These are phyloP conservation scores for Isatis lusitanica DNA, from an alignment of 441 rosid genomes.

Conservation along the genomic window DNA sequence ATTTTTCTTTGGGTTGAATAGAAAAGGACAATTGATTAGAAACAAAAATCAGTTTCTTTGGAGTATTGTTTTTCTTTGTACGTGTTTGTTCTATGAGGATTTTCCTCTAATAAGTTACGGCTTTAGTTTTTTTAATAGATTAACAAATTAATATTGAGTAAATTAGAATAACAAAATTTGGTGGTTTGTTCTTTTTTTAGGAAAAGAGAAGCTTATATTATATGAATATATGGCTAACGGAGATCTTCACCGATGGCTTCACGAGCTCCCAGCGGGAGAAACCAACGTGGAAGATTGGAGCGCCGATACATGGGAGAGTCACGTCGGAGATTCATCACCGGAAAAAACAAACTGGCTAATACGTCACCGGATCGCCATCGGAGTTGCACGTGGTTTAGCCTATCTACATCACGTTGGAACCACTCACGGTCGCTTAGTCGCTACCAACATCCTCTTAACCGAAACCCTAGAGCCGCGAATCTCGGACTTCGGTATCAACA, in stretches of 20 bases:
- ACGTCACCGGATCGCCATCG: slow-evolving; percentile 80
- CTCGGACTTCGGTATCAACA: slow-evolving; percentile 64
- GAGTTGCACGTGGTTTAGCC: slow-evolving; percentile 84
- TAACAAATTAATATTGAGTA: not conserved
- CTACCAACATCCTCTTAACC: slow-evolving; percentile 73
- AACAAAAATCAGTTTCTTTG: not conserved
- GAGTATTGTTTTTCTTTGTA: not conserved
- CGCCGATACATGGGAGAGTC: slow-evolving; percentile 83
- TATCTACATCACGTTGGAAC: slow-evolving; percentile 86
- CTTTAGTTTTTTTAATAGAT: not conserved
- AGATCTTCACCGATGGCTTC: slow-evolving; percentile 86
- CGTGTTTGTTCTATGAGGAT: not conserved
- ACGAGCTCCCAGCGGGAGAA: slow-evolving; percentile 83
- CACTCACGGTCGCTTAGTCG: slow-evolving; percentile 73
- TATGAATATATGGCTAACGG: slow-evolving; percentile 87
- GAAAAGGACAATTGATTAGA: not conserved
- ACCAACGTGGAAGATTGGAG: slow-evolving; percentile 95
- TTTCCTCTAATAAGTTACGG: not conserved
- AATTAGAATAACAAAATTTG: not conserved
- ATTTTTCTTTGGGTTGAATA: not conserved
- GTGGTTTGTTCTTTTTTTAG: slow-evolving; percentile 32
- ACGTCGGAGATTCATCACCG: slow-evolving; percentile 35
- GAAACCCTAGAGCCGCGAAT: slow-evolving; percentile 77
- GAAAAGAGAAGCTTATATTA: slow-evolving; percentile 77
- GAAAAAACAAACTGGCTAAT: slow-evolving; percentile 71